Conservation (phyloP, 176 grass and related monocot genomes). For the Tuctoria greenei region DNA sequence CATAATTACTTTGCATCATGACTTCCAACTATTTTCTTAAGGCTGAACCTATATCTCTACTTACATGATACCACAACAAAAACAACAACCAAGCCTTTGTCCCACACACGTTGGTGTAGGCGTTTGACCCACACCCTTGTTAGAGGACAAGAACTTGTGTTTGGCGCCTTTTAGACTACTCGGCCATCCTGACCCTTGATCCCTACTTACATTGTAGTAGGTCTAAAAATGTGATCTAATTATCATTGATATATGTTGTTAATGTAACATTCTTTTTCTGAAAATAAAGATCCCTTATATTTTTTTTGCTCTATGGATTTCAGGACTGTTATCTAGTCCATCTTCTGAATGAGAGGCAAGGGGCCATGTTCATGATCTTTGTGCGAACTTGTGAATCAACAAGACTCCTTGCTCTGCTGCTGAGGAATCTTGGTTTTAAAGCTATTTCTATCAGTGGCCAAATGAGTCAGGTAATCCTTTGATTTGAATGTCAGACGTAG, state of each 20-base stretch:
- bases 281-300: neutral
- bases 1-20: no score
- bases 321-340: conserved; percentile 94
- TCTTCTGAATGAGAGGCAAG: conserved; percentile 69
- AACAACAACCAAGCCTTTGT: no score
- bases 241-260: neutral
- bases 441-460: conserved; percentile 88
- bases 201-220: neutral
- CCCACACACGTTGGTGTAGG: no score
- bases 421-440: conserved; percentile 79
- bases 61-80: no score
- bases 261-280: neutral
- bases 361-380: conserved; percentile 80
- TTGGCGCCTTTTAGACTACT: no score
- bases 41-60: no score
- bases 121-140: no score
- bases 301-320: conserved; percentile 22
- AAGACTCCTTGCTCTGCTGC: conserved; percentile 62
- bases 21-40: no score
- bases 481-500: no score
- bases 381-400: conserved; percentile 90
- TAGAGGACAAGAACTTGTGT: no score
- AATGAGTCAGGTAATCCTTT: conserved; percentile 74
- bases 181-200: no score
- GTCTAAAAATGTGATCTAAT: neutral